Evolutionary conservation across 169 alveolate species (phyloP).

Genomic region (Plasmodium cynomolgi): DNA sequence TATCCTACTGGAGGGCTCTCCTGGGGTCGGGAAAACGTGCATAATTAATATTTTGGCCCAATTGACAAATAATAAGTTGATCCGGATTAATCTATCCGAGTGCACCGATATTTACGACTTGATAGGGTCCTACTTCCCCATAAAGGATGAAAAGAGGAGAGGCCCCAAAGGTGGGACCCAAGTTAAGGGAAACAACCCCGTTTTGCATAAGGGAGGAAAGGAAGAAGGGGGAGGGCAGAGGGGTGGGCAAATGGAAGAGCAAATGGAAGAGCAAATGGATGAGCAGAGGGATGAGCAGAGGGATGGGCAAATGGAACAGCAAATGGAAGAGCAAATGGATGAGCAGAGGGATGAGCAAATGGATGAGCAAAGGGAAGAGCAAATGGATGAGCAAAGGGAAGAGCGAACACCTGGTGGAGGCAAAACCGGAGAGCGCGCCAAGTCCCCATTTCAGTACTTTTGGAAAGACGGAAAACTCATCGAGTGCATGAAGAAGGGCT

Average conservation of each 20-base stretch:
- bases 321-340: not conserved
- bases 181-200: not conserved
- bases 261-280: not conserved
- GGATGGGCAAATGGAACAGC: not conserved
- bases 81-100: slow-evolving; percentile 95
- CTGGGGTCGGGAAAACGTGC: slow-evolving; percentile 99
- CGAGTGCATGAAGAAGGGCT: slow-evolving; percentile 96
- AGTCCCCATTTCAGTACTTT: slow-evolving; percentile 64
- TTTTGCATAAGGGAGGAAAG: not conserved
- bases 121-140: slow-evolving; percentile 93
- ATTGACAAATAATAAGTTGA: slow-evolving; percentile 87
- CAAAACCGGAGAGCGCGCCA: not conserved
- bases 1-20: slow-evolving; percentile 98
- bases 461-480: slow-evolving; percentile 99
- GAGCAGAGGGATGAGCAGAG: not conserved
- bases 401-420: not conserved
- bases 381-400: not conserved
- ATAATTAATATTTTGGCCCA: slow-evolving; percentile 93
- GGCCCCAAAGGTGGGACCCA: not conserved
- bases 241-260: not conserved
- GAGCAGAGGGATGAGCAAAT: not conserved
- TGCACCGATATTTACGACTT: slow-evolving; percentile 96
- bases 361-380: not conserved
- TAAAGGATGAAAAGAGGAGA: slow-evolving; percentile 66
- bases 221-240: not conserved